Evolutionary conservation across 2,329 filamentous ascomycete genomes (phyloP), one percentile per base, ranked within the genome.

Genomic region (Trematosphaeria pertusa): DNA sequence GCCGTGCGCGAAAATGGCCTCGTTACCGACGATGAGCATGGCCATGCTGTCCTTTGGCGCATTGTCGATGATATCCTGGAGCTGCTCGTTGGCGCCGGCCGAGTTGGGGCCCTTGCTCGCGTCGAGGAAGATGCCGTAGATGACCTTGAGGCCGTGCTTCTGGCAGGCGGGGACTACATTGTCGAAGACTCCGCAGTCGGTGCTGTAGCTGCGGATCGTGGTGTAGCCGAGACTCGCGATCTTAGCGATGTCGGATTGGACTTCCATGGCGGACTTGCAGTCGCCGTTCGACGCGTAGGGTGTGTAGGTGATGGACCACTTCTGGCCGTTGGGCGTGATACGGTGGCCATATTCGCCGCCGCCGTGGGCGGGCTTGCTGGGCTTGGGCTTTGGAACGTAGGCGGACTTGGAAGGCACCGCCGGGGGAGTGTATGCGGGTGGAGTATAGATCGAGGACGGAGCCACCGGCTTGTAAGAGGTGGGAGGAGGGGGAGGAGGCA

Each of bases 11-110:
- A 89, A 88, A 72, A 96, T 77, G 60, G 88, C 87, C 82, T 97
- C 93, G 81, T 97, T 97, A 75, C 91, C 92, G 58, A 96, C 83
- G 22, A 94, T 87, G 56, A 96, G 79, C 63, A 96, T 84, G 69
- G 88, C 83, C 58, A 96, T 87, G 38, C 89, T 82, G 52, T 85
- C 81, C 73, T 88, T 75, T 53, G 75, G 83, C 85, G 91, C 96
- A 50, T 72, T 63, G 71, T 83, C 77, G 73, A 83, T 79, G 72
- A 97, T 88, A 51, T 84, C 83, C 22, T 80, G 75, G 50, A 97
- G 81, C 81, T 97, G 92, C 62, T 83, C 76, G 67, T 85, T 77
- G 59, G 91, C 86, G 45, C 82, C 84, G 46, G 81, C 34, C 41
- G 68, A 69, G 64, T 62, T 62, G 39, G 63, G 58, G 21, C 65